Conservation (phyloP, 495 filamentous ascomycete species). For the Saxispiralis lemnorum region DNA sequence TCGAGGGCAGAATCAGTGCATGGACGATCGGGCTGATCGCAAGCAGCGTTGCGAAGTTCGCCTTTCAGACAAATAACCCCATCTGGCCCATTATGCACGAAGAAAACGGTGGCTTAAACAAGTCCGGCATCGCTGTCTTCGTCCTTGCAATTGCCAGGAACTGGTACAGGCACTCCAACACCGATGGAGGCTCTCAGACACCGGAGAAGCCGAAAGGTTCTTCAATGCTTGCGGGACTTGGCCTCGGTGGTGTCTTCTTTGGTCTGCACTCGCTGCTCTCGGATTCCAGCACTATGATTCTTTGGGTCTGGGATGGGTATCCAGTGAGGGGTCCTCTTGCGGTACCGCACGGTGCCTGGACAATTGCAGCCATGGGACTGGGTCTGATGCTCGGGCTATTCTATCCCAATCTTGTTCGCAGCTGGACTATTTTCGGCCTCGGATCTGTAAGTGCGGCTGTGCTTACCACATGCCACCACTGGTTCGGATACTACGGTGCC, state of each 20-base stretch:
- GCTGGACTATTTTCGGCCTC: constrained; percentile 66
- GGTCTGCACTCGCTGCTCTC: constrained; percentile 85
- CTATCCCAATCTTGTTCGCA: constrained; percentile 47
- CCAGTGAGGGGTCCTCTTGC: constrained; percentile 80
- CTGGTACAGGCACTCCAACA: constrained; percentile 13
- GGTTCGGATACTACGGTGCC: constrained; percentile 81
- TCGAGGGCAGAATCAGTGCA: constrained; percentile 66
- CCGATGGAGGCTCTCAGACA: constrained; percentile 20
- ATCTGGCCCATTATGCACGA: constrained; percentile 88
- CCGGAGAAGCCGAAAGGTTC: constrained; percentile 39
- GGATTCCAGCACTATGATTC: constrained; percentile 96
- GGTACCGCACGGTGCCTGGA: constrained; percentile 70
- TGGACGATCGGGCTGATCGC: constrained; percentile 69
- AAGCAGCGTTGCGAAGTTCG: constrained; percentile 82
- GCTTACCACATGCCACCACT: constrained; percentile 61
- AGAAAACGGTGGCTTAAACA: constrained; percentile 85
- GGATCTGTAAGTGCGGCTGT: constrained; percentile 64
- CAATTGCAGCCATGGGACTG: constrained; percentile 67
- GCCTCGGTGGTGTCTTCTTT: constrained; percentile 73
- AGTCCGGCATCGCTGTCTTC: constrained; percentile 57
- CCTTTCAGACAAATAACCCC: constrained; percentile 90
- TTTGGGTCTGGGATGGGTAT: constrained; percentile 98
- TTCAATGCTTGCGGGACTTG: constrained; percentile 50
- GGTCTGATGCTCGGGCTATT: constrained; percentile 68
- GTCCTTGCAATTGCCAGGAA: constrained; percentile 46